Percentiles rank a stretch among this genome's conserved stretches.
Conservation (phyloP, 352 stramenopile species). For the Globisporangium megalacanthum region DNA sequence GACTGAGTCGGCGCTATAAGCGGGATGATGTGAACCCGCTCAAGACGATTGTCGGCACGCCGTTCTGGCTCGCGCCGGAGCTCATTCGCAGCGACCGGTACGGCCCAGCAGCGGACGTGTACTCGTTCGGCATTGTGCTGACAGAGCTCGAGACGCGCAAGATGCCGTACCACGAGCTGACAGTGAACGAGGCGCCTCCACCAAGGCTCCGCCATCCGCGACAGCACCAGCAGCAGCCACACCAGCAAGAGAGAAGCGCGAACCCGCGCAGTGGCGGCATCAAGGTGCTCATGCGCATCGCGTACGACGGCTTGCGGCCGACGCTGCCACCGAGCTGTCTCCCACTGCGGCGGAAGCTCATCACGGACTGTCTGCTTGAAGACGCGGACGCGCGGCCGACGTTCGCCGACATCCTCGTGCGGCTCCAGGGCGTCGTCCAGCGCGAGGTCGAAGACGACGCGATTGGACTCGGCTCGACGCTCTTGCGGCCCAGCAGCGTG, state of each 20-base stretch:
- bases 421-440: slow-evolving; percentile 72
- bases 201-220: neutral
- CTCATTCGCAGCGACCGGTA: slow-evolving; percentile 87
- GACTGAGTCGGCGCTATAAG: slow-evolving; percentile 75
- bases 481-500: too few relatives aligned
- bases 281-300: slow-evolving; percentile 78
- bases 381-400: slow-evolving; percentile 48
- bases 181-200: slow-evolving; percentile 30
- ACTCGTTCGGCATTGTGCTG: slow-evolving; percentile 86
- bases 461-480: too few relatives aligned
- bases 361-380: slow-evolving; percentile 68
- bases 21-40: slow-evolving; percentile 71
- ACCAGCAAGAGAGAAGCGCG: neutral
- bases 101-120: slow-evolving; percentile 75
- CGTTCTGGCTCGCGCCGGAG: slow-evolving; percentile 85
- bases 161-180: slow-evolving; percentile 77
- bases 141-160: slow-evolving; percentile 81
- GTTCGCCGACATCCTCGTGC: slow-evolving; percentile 66
- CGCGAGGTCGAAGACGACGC: slow-evolving; percentile 69
- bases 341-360: slow-evolving; percentile 51
- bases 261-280: slow-evolving; percentile 14
- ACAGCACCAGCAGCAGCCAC: slow-evolving; percentile 3
- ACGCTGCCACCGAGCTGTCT: slow-evolving; percentile 62
- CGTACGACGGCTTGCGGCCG: slow-evolving; percentile 62
- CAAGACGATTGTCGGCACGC: slow-evolving; percentile 79